Evolutionary conservation across 345 rosid genomes (phyloP).

Genomic region (Brassica nigra): DNA sequence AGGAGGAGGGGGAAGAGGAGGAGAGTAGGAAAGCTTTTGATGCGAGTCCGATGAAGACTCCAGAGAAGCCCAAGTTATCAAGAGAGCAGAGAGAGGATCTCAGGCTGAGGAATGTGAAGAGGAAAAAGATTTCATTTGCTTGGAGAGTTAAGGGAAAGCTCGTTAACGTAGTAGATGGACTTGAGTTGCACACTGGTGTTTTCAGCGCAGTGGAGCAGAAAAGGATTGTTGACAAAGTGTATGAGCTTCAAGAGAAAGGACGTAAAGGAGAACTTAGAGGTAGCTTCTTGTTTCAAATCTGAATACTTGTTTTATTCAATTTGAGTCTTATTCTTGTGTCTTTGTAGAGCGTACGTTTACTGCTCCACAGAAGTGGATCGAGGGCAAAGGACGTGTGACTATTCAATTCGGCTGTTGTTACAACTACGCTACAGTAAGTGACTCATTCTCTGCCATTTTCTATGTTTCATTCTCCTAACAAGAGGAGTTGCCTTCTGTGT

Average conservation of each 20-base stretch:
- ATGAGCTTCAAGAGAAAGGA: conserved; percentile 54
- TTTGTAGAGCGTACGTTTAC: conserved; percentile 57
- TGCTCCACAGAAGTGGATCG: conserved; percentile 71
- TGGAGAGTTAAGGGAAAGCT: conserved; percentile 55
- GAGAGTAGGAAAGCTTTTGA: conserved; percentile 43
- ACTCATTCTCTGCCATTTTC: not conserved
- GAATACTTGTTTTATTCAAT: not conserved
- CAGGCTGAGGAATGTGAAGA: conserved; percentile 44
- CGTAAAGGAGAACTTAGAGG: conserved; percentile 58
- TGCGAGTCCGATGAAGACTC: conserved; percentile 39
- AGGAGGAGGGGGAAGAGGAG: conserved; percentile 54
- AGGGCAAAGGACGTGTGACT: conserved; percentile 72
- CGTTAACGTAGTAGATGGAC: conserved; percentile 55
- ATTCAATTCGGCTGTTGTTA: conserved; percentile 67
- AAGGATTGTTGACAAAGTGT: conserved; percentile 54
- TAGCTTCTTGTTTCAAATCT: conserved; percentile 11
- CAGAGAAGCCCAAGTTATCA: conserved; percentile 64
- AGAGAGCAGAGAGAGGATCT: conserved; percentile 69
- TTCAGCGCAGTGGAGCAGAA: conserved; percentile 65
- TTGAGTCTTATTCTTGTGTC: not conserved
- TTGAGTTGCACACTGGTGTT: conserved; percentile 58
- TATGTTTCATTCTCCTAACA: not conserved
- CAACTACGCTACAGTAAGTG: conserved; percentile 52
- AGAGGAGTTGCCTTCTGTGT: not conserved
- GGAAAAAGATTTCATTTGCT: conserved; percentile 54